Base-by-base conservation (phyloP, 108 stramenopile species). In the Nitzschia sp. region DNA sequence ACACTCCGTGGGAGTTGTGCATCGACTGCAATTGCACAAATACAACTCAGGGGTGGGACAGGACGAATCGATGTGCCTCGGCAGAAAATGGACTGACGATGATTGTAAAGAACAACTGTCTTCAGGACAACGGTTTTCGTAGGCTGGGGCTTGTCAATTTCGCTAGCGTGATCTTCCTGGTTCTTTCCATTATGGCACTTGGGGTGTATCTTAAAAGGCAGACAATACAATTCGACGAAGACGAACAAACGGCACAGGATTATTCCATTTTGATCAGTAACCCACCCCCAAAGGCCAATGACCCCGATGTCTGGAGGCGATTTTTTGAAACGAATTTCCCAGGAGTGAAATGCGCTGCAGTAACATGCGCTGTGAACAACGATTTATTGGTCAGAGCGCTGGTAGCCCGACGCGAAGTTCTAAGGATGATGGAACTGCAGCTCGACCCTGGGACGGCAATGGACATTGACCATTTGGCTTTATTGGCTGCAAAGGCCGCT, bases 241-340 rank as follows among this genome's bases (percentile, higher is more conserved):
- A 92, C 34, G 89, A 89, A 57, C 91, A 95, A 59, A 97, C 96
- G 2, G 90, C 94, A 19, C 92, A 95, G 60, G 96, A 97, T 82
- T 97, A 97, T 77, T 88, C 90, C 13, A 80, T 97, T 57, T 72
- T 81, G 33, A 78, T 97, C 27, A 54, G 31, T 3, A 94, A 97
- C 74, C 96, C 96, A 45, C 91, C 90, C 6, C 55, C 47, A 0
- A 88, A 92, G 75, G 96, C 96, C 24, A 82, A 70, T 21, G 73
- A 89, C 75, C 92, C 94, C 0, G 88, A 94, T 30, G 94, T 92
- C 72, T 97, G 94, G 94, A 72, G 64, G 35, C 54, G 75, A 29
- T 96, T 84, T 68, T 94, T 94, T 64, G 60, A 86, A 26, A 74
- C 45, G 17, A 63, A 59, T 31, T 88, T 86, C 60, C 66, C 70